Base-by-base conservation (phyloP, 2,329 filamentous ascomycete genomes). In the Monosporascus sp. region DNA sequence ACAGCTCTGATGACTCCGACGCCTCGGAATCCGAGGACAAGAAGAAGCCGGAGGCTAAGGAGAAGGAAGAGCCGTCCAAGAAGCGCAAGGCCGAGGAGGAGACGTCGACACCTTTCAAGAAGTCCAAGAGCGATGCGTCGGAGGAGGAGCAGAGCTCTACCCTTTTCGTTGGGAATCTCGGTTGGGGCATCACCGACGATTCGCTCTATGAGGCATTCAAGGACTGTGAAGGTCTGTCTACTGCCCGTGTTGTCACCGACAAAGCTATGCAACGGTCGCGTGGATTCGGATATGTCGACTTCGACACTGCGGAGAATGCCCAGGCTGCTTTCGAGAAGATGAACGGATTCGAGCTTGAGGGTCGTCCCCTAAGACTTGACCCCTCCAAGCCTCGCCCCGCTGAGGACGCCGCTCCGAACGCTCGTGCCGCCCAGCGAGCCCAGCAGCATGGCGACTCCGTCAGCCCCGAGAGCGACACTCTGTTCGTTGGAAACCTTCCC, bases 251-350 rank as follows among this genome's bases (percentile, higher is more conserved):
- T 67, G 89, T 96, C 70, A 92, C 85, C 63, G 90, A 96, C 76
- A 86, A 86, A 70, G 83, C 86, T 52, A 82, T 79, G 66, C 89
- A 89, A 65, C 87, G 90, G 68, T 93, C 91, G 72, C 91, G 91
- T 75, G 92, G 90, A 60, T 96, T 95, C 72, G 92, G 92, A 56
- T 97, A 96, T 70, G 89, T 96, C 64, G 91, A 96, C 77, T 96
- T 92, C 73, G 77, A 79, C 68, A 82, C 78, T 61, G 73, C 80
- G 55, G 85, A 82, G 55, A 80, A 83, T 68, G 88, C 88, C 52
- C 80, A 81, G 64, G 85, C 85, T 69, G 90, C 90, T 52, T 81
- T 86, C 61, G 83, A 86, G 64, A 84, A 81, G 65, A 91, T 89
- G 85, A 82, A 90, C 65, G 87, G 84, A 60, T 72, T 80, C 58